Conservation (phyloP, 441 rosid genomes). For the Mallotus japonicus region DNA sequence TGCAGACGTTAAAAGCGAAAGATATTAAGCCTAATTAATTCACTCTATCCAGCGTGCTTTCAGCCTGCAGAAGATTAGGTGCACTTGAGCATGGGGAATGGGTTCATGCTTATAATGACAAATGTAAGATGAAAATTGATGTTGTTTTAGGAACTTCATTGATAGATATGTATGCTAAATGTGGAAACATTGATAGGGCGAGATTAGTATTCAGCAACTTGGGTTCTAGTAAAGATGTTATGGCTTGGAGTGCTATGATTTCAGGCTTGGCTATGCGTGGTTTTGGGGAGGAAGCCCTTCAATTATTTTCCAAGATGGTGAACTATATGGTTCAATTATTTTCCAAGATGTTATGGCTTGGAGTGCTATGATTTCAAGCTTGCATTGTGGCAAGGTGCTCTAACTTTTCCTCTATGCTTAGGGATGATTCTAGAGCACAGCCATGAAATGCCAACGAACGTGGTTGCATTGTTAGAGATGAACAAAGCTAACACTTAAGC, state of each 20-base stretch:
- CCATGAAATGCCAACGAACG: too few relatives aligned
- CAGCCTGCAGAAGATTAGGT: conserved; percentile 66
- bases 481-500: too few relatives aligned
- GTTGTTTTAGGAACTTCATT: conserved; percentile 52
- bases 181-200: conserved; percentile 65
- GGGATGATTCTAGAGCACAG: too few relatives aligned
- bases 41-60: conserved; percentile 60
- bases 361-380: too few relatives aligned
- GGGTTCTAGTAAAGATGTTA: conserved; percentile 44
- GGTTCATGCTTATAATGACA: conserved; percentile 42
- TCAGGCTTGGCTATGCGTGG: conserved; percentile 80
- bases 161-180: conserved; percentile 74
- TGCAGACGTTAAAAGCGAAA: conserved; percentile 39
- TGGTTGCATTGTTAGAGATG: too few relatives aligned
- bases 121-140: conserved; percentile 36
- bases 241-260: conserved; percentile 75
- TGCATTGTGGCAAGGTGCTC: too few relatives aligned
- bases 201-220: conserved; percentile 31
- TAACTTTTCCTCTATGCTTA: too few relatives aligned
- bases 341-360: too few relatives aligned
- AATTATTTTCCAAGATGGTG: conserved; percentile 60
- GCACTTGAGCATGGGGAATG: conserved; percentile 53
- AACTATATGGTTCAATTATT: conserved; percentile 40
- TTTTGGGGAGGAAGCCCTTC: conserved; percentile 42
- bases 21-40: conserved; percentile 52